These are phyloP conservation scores for Salix purpurea DNA, from an alignment of 345 rosid species.

Conservation along the genomic window DNA sequence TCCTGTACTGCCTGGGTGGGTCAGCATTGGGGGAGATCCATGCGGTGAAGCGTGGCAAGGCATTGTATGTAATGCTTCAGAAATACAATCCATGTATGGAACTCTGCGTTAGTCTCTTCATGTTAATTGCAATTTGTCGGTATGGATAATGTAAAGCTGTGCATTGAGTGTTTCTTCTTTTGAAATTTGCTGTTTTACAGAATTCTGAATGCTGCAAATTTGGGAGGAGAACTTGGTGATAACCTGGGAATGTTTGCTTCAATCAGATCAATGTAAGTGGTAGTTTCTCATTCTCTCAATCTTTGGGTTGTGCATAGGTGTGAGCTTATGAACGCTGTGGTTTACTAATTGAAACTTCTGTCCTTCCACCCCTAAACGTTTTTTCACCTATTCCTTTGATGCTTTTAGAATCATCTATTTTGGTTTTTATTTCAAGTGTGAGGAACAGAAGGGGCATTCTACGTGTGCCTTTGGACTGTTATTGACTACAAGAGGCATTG, in stretches of 20 bases:
- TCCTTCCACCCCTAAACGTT: neutral
- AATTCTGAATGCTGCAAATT: conserved; percentile 77
- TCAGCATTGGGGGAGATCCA: conserved; percentile 89
- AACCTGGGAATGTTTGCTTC: conserved; percentile 60
- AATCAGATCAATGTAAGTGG: conserved; percentile 69
- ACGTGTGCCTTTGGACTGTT: neutral
- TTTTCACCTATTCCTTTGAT: neutral
- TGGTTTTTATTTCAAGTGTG: neutral
- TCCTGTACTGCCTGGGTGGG: conserved; percentile 91
- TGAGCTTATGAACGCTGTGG: neutral
- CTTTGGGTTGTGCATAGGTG: neutral
- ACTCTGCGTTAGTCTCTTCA: neutral
- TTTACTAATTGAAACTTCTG: neutral
- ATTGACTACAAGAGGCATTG: neutral
- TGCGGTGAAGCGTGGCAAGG: conserved; percentile 97
- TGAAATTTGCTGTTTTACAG: conserved; percentile 32
- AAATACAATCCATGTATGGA: conserved; percentile 52
- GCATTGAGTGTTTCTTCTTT: neutral
- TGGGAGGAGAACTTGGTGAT: conserved; percentile 88
- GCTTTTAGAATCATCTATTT: neutral
- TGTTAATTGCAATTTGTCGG: neutral
- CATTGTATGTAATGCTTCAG: conserved; percentile 59
- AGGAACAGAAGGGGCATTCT: neutral
- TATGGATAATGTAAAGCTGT: neutral
- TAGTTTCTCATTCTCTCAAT: neutral